Conservation (phyloP, 1,284 basidiomycete species). For the Ustilago cynodontis region DNA sequence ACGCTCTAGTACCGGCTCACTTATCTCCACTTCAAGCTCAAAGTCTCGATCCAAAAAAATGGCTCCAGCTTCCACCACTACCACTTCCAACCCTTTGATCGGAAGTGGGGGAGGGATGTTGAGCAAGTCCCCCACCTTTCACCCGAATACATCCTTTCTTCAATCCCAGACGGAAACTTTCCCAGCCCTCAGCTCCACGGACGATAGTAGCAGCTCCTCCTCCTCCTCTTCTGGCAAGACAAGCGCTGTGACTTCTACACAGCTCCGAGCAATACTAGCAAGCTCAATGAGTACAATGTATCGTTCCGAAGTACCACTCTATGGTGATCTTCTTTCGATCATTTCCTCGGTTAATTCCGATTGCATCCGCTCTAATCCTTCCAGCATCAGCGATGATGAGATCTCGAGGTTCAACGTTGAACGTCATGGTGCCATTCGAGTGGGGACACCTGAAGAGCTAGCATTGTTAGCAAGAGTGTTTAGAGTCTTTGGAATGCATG, state of each 20-base stretch:
- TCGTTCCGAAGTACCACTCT: constrained; percentile 71
- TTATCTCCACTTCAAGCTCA: not conserved
- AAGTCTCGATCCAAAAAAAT: not conserved
- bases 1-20: constrained; percentile 3
- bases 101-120: not conserved
- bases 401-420: constrained; percentile 69
- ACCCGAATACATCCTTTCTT: constrained; percentile 2
- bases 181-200: constrained; percentile 20
- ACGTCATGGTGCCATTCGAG: constrained; percentile 72
- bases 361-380: constrained; percentile 25
- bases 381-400: constrained; percentile 52
- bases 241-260: constrained; percentile 16
- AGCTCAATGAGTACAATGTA: constrained; percentile 70
- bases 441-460: constrained; percentile 71
- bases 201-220: constrained; percentile 11
- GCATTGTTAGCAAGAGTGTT: constrained; percentile 70
- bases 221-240: not conserved
- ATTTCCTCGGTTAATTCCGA: constrained; percentile 70
- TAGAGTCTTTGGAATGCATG: constrained; percentile 70
- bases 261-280: constrained; percentile 70
- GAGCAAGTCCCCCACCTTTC: not conserved
- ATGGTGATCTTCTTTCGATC: constrained; percentile 71
- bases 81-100: not conserved
- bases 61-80: not conserved
- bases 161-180: constrained; percentile 22